These are phyloP conservation scores for Pythium oligandrum DNA, from an alignment of 352 stramenopile genomes.

Conservation along the genomic window DNA sequence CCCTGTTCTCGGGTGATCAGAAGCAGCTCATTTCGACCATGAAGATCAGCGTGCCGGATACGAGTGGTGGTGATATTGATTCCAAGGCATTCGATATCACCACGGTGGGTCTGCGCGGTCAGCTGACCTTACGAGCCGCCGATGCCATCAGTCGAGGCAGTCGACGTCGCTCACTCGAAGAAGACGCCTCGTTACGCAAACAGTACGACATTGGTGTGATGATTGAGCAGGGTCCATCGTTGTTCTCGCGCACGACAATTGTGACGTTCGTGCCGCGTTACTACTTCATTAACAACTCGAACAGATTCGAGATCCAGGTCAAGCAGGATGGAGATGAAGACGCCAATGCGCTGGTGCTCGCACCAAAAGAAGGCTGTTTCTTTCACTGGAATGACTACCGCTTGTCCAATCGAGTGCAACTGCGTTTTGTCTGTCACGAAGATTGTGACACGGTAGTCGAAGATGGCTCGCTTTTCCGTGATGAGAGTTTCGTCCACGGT, in stretches of 20 bases:
- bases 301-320: conserved; percentile 57
- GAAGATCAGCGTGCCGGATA: conserved; percentile 37
- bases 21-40: conserved; percentile 33
- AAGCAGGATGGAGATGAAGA: conserved; percentile 51
- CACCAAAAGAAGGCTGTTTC: conserved; percentile 57
- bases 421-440: conserved; percentile 49
- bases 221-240: conserved; percentile 74
- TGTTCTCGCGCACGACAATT: conserved; percentile 72
- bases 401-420: conserved; percentile 58
- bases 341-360: conserved; percentile 30
- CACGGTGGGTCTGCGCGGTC: conserved; percentile 64
- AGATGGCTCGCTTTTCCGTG: not conserved
- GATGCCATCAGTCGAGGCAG: conserved; percentile 33
- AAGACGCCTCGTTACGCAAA: conserved; percentile 35
- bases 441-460: conserved; percentile 3
- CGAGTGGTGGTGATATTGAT: conserved; percentile 23
- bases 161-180: conserved; percentile 33
- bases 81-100: conserved; percentile 78
- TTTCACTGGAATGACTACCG: conserved; percentile 76
- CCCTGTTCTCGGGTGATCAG: conserved; percentile 66
- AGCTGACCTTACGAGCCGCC: conserved; percentile 58
- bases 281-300: conserved; percentile 76
- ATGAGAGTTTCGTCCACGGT: conserved; percentile 4
- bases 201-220: conserved; percentile 85
- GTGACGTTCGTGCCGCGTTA: conserved; percentile 79